Conservation (phyloP, 306 rosid species). For the Pyrus bretschneideri region DNA sequence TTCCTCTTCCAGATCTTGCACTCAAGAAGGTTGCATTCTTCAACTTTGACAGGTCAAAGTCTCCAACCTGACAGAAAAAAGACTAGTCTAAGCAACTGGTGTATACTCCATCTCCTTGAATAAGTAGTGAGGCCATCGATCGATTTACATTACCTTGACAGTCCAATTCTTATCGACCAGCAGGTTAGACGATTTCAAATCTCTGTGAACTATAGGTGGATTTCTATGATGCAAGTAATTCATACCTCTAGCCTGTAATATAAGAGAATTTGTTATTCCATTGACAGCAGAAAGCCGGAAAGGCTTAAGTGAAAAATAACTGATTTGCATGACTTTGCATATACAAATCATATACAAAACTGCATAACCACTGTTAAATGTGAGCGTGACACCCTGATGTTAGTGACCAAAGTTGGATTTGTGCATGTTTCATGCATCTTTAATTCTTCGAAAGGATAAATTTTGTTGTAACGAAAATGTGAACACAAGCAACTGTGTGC, state of each 20-base stretch:
- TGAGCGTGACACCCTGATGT: neutral
- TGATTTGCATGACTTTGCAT: neutral
- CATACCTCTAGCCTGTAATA: slow-evolving; percentile 69
- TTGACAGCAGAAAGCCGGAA: neutral
- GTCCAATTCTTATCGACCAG: slow-evolving; percentile 76
- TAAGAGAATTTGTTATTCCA: neutral
- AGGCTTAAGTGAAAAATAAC: neutral
- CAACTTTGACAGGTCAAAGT: slow-evolving; percentile 66
- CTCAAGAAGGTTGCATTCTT: slow-evolving; percentile 59
- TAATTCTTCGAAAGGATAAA: neutral
- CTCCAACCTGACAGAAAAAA: slow-evolving; percentile 54
- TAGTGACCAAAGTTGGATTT: neutral
- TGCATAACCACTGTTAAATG: neutral
- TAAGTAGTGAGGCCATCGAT: neutral
- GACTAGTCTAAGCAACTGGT: slow-evolving; percentile 6
- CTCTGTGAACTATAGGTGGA: slow-evolving; percentile 84
- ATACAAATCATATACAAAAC: neutral
- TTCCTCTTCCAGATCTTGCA: slow-evolving; percentile 68
- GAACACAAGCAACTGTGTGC: neutral
- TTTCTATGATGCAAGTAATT: slow-evolving; percentile 72
- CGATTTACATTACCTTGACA: slow-evolving; percentile 50
- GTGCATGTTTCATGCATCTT: neutral
- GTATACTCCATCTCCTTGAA: slow-evolving; percentile 6
- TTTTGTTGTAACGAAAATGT: neutral
- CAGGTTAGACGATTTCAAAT: slow-evolving; percentile 70